Conservation (phyloP, 495 filamentous ascomycete genomes). For the Aspergillus funiculosus region DNA sequence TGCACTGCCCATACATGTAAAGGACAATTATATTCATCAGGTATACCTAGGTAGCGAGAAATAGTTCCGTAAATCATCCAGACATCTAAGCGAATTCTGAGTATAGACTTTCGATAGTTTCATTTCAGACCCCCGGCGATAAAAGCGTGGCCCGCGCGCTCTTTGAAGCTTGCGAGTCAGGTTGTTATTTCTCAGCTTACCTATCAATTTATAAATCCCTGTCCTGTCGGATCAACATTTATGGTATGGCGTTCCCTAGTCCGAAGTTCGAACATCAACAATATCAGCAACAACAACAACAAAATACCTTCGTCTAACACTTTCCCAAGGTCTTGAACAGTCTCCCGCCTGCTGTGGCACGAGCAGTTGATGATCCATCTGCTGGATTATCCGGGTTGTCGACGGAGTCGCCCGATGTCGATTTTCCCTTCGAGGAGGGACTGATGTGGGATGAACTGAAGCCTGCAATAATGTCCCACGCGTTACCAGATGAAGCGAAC, state of each 20-base stretch:
- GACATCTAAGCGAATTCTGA: neutral
- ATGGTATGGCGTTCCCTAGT: slow-evolving; percentile 5
- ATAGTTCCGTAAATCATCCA: too few species aligned
- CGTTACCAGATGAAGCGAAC: slow-evolving; percentile 8
- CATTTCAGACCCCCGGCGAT: neutral
- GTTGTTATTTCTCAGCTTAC: too few species aligned
- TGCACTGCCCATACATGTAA: slow-evolving; percentile 7
- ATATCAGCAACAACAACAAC: slow-evolving; percentile 8
- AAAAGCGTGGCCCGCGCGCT: slow-evolving; percentile 7
- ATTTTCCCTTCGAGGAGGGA: neutral
- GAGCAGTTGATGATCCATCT: slow-evolving; percentile 1
- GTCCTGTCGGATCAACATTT: slow-evolving; percentile 5
- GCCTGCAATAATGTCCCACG: slow-evolving; percentile 10
- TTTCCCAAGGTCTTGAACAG: neutral
- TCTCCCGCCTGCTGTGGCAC: neutral
- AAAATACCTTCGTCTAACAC: neutral
- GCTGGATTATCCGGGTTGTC: neutral
- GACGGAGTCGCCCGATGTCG: neutral
- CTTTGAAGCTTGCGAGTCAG: too few species aligned
- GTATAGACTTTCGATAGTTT: slow-evolving; percentile 2
- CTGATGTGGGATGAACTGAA: slow-evolving; percentile 4
- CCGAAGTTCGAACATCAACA: too few species aligned
- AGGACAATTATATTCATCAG: neutral
- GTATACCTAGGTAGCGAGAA: slow-evolving; percentile 1
- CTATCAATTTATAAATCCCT: too few species aligned